Evolutionary conservation across 2,329 filamentous ascomycete species (phyloP).

Genomic region (Trichophyton benhamiae): DNA sequence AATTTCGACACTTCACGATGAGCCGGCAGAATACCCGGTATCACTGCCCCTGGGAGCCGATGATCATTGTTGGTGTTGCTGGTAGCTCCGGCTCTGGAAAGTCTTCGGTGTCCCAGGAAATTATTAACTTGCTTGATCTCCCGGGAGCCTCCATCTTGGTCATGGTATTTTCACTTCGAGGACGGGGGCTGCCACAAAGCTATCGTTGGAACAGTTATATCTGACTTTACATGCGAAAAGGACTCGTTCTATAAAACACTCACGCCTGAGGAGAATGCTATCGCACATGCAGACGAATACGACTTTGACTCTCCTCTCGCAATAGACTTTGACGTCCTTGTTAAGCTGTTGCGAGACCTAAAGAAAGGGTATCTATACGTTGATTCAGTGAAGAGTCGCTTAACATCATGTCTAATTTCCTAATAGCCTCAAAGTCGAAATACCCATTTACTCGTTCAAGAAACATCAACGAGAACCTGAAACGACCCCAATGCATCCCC

Average conservation of each 20-base stretch:
- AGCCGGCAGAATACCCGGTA: conserved; percentile 50
- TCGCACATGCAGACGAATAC: conserved; percentile 80
- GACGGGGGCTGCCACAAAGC: background rate
- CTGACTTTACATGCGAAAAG: conserved; percentile 33
- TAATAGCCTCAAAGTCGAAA: conserved; percentile 49
- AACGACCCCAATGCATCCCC: conserved; percentile 86
- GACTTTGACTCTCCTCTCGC: conserved; percentile 93
- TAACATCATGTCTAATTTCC: background rate
- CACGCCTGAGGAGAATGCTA: conserved; percentile 61
- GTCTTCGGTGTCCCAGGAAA: conserved; percentile 83
- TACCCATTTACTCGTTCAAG: conserved; percentile 89
- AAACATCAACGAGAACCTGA: conserved; percentile 69
- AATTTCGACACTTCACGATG: conserved; percentile 1
- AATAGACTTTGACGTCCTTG: conserved; percentile 83
- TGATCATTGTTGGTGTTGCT: conserved; percentile 92
- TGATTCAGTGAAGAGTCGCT: background rate
- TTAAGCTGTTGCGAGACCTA: conserved; percentile 66
- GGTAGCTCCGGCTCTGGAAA: conserved; percentile 93
- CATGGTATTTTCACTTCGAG: conserved; percentile 52
- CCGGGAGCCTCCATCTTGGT: conserved; percentile 97
- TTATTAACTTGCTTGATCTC: conserved; percentile 76
- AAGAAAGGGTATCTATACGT: conserved; percentile 67
- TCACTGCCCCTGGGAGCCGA: conserved; percentile 87
- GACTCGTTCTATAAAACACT: conserved; percentile 96
- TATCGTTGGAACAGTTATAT: background rate